These are phyloP conservation scores for Ophiostoma sp. DNA, from an alignment of 2,329 filamentous ascomycete species.

Conservation along the genomic window DNA sequence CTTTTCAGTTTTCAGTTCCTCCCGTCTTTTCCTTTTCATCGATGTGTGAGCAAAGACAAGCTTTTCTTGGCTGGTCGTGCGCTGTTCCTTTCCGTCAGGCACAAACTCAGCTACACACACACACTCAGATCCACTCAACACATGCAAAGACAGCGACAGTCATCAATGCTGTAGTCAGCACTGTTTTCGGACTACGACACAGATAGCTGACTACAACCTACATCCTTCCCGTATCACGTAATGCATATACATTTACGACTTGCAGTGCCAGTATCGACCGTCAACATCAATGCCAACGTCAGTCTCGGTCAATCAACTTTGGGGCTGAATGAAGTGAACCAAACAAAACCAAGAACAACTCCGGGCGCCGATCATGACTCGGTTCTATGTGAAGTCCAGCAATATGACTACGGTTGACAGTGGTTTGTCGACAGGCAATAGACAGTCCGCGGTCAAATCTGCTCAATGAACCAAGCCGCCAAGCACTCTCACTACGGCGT, in stretches of 20 bases:
- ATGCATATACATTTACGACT: neutral
- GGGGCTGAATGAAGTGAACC: neutral
- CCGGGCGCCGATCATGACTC: neutral
- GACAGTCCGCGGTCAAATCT: too few relatives aligned
- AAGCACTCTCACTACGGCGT: too few relatives aligned
- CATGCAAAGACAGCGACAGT: neutral
- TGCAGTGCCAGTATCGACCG: neutral
- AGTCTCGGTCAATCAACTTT: neutral
- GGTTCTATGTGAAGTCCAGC: neutral
- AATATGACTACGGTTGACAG: neutral
- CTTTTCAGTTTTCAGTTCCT: neutral
- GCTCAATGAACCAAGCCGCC: too few relatives aligned
- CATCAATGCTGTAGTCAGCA: neutral
- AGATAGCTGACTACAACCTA: neutral
- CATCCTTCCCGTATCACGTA: neutral
- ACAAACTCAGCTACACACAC: neutral
- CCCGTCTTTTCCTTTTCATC: neutral
- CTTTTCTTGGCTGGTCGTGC: neutral
- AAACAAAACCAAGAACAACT: neutral
- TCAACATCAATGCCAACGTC: neutral
- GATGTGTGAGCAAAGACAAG: neutral
- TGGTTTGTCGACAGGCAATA: neutral
- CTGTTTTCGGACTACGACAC: neutral
- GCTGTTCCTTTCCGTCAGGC: neutral
- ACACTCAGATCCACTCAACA: neutral